Evolutionary conservation across 768 basidiomycete genomes (phyloP), one percentile per base, ranked within the genome.

Genomic region (Lyophyllum decastes): DNA sequence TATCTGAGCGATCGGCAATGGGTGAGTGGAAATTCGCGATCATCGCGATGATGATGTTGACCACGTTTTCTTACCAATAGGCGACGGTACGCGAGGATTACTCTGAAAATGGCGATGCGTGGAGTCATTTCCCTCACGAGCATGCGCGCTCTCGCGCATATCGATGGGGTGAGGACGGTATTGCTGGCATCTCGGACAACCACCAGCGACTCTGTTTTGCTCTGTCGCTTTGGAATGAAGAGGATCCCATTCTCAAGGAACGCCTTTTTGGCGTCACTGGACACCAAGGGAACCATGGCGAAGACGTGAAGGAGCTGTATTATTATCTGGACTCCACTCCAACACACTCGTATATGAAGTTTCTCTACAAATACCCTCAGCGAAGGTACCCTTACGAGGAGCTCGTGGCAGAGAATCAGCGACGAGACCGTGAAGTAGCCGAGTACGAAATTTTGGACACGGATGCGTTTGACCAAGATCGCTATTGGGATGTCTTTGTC

Each of bases 271-370:
- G 97, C 60, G 89, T 96, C 53, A 98, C 96, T 41, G 95, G 95
- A 7, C 92, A 95, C 68, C 90, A 99, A 77, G 96, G 97, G 46
- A 99, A 99, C 70, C 97, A 99, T 72, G 97, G 97, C 61, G 97
- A 99, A 74, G 97, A 99, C 69, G 95, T 96, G 77, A 98, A 98
- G 74, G 97, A 99, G 69, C 78, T 98, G 26, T 99, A 99, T 73
- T 99, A 96, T 71, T 99, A 99, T 73, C 84, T 99, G 59, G 97
- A 98, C 72, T 96, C 94, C 35, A 98, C 97, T 1, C 97, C 97
- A 35, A 98, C 97, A 1, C 97, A 99, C 68, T 97, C 95, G 6
- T 99, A 98, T 82, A 98, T 99, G 97, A 99, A 99, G 73, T 98
- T 93, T 74, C 77, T 98, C 55, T 99, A 99, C 85, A 99, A 99